Conservation (phyloP, 805 yeast genomes). For the Maudiozyma bulderi region DNA sequence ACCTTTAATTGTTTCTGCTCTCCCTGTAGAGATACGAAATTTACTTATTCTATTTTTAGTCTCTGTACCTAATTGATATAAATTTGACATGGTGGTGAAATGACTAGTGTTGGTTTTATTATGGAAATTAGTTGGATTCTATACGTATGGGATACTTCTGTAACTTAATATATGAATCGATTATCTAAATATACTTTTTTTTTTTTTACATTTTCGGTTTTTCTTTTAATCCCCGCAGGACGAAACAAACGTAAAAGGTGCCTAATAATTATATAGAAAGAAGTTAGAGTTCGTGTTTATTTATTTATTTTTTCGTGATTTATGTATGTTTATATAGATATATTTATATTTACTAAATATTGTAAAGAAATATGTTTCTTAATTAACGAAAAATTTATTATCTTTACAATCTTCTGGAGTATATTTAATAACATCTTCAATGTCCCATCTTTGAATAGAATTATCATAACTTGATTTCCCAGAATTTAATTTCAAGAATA, state of each 20-base stretch:
- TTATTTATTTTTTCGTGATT: neutral
- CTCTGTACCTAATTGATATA: conserved; percentile 55
- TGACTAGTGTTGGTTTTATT: neutral
- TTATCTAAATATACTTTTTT: neutral
- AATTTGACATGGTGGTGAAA: conserved; percentile 33
- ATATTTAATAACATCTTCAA: conserved; percentile 64
- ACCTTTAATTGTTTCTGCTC: conserved; percentile 54
- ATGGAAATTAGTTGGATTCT: neutral
- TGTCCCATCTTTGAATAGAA: conserved; percentile 63
- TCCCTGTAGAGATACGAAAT: conserved; percentile 64
- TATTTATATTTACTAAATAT: neutral
- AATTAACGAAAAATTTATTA: conserved; percentile 28
- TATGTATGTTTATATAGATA: neutral
- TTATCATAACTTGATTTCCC: conserved; percentile 71
- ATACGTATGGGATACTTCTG: neutral
- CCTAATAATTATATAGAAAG: neutral
- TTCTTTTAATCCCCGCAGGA: no score
- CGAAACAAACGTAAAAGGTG: neutral
- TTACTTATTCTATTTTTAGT: conserved; percentile 53
- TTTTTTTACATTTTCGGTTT: neutral
- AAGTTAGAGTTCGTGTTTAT: neutral
- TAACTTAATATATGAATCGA: neutral
- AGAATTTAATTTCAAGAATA: conserved; percentile 66
- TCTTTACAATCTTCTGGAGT: conserved; percentile 57
- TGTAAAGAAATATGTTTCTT: neutral